Evolutionary conservation across 2,329 filamentous ascomycete species (phyloP), one percentile per base, ranked within the genome.

Genomic region (Hypomyces perniciosus): DNA sequence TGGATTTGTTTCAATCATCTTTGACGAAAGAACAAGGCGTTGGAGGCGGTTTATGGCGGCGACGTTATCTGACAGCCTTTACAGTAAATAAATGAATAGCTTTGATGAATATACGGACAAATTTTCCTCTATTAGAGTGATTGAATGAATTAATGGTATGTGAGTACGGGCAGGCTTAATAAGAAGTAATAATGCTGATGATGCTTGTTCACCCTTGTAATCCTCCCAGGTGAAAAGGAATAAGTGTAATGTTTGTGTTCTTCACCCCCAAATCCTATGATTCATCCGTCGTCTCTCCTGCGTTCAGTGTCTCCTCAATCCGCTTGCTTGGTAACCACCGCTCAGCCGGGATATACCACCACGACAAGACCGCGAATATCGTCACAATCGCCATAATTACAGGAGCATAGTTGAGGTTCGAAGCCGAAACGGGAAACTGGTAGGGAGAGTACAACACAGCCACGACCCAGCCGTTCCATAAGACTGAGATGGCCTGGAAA

Each of bases 401-500:
- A 0, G 75, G 75, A 0, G 75, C 75, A 65, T 74, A 76, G 53
- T 76, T 76, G 10, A 76, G 53, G 5, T 65, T 74, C 13, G 67
- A 59, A 1, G 66, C 72, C 1, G 61, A 62, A 1, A 76, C 73
- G 0, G 73, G 73, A 35, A 73, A 76, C 8, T 56, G 54, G 34
- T 74, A 76, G 0, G 74, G 74, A 0, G 71, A 74, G 50, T 72
- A 76, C 6, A 76, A 55, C 3, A 76, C 65, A 0, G 73, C 73
- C 2, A 76, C 74, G 3, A 76, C 72, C 72, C 72, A 76, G 0
- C 65, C 72, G 45, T 77, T 77, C 74, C 74, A 76, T 40, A 76
- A 63, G 1, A 76, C 68, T 0, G 68, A 65, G 45, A 76, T 72
- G 27, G 73, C 65, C 50, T 75, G 73, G 48, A 76, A 75, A 0